phyloP scores from a whole-genome alignment of 768 basidiomycete species.

The Panaeolus cyanescens region DNA sequence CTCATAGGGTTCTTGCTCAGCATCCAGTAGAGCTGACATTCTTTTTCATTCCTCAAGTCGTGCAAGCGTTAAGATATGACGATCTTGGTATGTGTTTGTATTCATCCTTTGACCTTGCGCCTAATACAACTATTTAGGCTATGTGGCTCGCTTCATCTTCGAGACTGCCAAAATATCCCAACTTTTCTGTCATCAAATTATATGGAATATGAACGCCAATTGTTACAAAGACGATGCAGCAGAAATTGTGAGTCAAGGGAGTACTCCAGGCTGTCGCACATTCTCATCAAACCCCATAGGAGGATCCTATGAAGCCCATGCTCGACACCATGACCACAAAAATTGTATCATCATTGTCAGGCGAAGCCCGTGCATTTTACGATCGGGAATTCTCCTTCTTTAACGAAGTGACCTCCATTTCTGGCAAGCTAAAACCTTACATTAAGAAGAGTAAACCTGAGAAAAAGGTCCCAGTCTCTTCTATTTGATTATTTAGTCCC shows the following conservation, averaged over 20 bases:
- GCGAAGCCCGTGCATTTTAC: conserved; percentile 86
- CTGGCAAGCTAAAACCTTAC: conserved; percentile 93
- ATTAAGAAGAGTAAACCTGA: conserved; percentile 95
- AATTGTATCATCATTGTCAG: conserved; percentile 85
- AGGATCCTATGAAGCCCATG: conserved; percentile 94
- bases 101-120: background rate
- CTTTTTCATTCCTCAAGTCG: conserved; percentile 99
- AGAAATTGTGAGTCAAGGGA: conserved; percentile 59
- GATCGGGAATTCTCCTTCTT: conserved; percentile 96
- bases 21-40: conserved; percentile 95
- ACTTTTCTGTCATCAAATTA: conserved; percentile 98
- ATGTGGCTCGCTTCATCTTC: conserved; percentile 93
- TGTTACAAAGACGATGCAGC: conserved; percentile 90
- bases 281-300: conserved; percentile 43
- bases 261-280: background rate
- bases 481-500: background rate
- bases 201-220: conserved; percentile 99
- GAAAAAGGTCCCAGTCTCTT: conserved; percentile 71
- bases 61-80: conserved; percentile 93
- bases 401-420: conserved; percentile 95
- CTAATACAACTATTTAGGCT: conserved; percentile 53
- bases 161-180: conserved; percentile 98
- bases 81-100: conserved; percentile 61
- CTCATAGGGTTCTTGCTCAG: conserved; percentile 91
- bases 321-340: conserved; percentile 84